Evolutionary conservation across 495 filamentous ascomycete species (phyloP).

Genomic region (Aspergillus steynii): DNA sequence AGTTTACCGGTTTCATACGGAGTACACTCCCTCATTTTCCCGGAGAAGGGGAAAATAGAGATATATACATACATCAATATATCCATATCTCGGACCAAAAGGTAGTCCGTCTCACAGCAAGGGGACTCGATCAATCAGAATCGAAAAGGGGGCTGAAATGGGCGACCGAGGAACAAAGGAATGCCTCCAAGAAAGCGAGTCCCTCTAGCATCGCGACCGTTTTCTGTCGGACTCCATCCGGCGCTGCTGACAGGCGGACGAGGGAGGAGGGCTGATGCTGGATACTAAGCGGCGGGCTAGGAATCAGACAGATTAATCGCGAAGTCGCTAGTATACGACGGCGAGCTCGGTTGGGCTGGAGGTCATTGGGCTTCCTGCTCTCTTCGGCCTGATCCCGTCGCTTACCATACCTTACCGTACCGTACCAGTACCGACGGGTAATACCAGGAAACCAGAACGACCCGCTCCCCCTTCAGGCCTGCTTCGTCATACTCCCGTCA

Average conservation of each 20-base stretch:
- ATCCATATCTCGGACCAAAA: no score
- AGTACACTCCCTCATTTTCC: no score
- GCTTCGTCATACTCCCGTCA: no score
- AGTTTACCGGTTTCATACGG: no score
- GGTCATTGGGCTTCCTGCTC: constrained; percentile 18
- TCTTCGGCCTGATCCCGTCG: constrained; percentile 8
- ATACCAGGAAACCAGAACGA: no score
- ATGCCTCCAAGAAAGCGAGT: not conserved
- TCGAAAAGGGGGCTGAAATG: not conserved
- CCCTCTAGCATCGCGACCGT: constrained; percentile 22
- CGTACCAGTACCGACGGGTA: not conserved
- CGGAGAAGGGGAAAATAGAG: no score
- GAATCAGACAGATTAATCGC: not conserved
- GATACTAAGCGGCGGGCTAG: not conserved
- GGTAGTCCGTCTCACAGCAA: no score
- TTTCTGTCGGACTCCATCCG: constrained; percentile 29
- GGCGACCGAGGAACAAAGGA: not conserved
- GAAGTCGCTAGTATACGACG: not conserved
- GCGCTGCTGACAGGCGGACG: not conserved
- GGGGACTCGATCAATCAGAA: not conserved
- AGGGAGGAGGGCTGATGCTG: not conserved
- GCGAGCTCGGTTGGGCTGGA: constrained; percentile 7
- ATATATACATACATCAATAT: no score
- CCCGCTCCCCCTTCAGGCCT: no score
- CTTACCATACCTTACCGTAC: not conserved